phyloP scores from a whole-genome alignment of 2,329 filamentous ascomycete species.

The Colletotrichum sp. region DNA sequence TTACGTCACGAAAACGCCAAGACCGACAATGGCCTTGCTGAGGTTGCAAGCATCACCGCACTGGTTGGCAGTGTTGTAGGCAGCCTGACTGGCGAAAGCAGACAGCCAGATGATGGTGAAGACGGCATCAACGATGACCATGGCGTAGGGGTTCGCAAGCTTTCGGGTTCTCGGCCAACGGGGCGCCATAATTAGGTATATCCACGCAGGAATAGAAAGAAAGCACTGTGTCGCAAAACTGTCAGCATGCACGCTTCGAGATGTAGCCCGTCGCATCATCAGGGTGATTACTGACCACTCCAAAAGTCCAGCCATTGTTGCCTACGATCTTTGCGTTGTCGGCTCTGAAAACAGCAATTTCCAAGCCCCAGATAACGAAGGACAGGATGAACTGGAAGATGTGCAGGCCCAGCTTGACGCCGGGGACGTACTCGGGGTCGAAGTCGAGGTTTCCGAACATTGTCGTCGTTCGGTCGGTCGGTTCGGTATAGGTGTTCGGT shows the following conservation, averaged over 20 bases:
- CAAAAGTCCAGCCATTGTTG: slow-evolving; percentile 68
- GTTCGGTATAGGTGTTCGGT: background rate
- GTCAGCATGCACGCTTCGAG: background rate
- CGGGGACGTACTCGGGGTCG: slow-evolving; percentile 58
- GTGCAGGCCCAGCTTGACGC: slow-evolving; percentile 63
- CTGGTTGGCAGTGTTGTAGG: slow-evolving; percentile 61
- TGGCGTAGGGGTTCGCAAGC: slow-evolving; percentile 66
- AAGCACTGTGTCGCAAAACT: slow-evolving; percentile 57
- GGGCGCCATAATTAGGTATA: slow-evolving; percentile 70
- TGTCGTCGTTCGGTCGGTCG: slow-evolving; percentile 12
- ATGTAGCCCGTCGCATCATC: background rate
- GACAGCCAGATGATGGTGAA: slow-evolving; percentile 69
- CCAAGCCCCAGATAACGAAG: slow-evolving; percentile 62
- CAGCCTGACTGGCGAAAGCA: slow-evolving; percentile 68
- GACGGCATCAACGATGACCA: slow-evolving; percentile 62
- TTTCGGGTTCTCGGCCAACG: slow-evolving; percentile 66
- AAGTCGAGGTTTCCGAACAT: slow-evolving; percentile 56
- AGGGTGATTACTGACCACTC: slow-evolving; percentile 55
- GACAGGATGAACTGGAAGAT: slow-evolving; percentile 57
- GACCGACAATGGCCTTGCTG: slow-evolving; percentile 67
- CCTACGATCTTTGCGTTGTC: slow-evolving; percentile 56
- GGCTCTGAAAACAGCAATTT: slow-evolving; percentile 62
- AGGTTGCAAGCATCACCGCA: slow-evolving; percentile 63
- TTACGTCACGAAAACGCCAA: slow-evolving; percentile 69
- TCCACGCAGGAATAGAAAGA: slow-evolving; percentile 65